Percentiles rank a stretch among this genome's conserved stretches.
phyloP scores from a whole-genome alignment of 345 rosid species.

The Eucalyptus pumila region DNA sequence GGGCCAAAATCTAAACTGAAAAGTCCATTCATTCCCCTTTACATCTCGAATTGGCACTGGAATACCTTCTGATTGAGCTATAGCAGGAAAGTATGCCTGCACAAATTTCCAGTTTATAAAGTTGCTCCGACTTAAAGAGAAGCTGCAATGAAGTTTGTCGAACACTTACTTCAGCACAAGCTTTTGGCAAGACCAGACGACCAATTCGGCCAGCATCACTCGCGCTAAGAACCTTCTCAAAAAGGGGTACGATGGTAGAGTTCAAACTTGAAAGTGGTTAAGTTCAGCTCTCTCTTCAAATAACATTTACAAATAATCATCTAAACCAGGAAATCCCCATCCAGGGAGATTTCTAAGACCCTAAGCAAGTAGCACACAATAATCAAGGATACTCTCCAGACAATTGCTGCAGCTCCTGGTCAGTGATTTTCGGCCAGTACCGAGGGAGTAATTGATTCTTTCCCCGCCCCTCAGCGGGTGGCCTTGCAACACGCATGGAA shows the following conservation, averaged over 20 bases:
- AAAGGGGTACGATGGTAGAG: slow-evolving; percentile 82
- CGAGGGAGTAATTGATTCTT: slow-evolving; percentile 95
- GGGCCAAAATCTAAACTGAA: slow-evolving; percentile 99
- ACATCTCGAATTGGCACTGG: slow-evolving; percentile 92
- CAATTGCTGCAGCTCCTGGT: slow-evolving; percentile 88
- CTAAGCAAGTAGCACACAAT: neutral
- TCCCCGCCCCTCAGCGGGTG: slow-evolving; percentile 98
- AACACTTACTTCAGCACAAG: slow-evolving; percentile 90
- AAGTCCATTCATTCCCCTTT: slow-evolving; percentile 98
- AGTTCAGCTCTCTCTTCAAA: slow-evolving; percentile 10
- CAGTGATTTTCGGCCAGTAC: slow-evolving; percentile 99
- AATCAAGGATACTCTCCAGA: slow-evolving; percentile 85
- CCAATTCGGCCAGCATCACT: slow-evolving; percentile 99
- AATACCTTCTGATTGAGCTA: slow-evolving; percentile 97
- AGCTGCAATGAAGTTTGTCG: neutral
- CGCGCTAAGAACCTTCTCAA: slow-evolving; percentile 97
- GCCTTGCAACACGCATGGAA: slow-evolving; percentile 84
- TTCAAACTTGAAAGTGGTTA: slow-evolving; percentile 56
- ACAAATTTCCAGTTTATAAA: neutral
- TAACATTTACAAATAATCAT: neutral
- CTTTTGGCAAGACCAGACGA: slow-evolving; percentile 97
- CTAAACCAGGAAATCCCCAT: neutral
- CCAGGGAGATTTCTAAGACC: neutral
- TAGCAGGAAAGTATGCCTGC: slow-evolving; percentile 98
- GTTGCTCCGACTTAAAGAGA: neutral